Conservation (phyloP, 2,329 filamentous ascomycete genomes). For the Aspergillus sp. region DNA sequence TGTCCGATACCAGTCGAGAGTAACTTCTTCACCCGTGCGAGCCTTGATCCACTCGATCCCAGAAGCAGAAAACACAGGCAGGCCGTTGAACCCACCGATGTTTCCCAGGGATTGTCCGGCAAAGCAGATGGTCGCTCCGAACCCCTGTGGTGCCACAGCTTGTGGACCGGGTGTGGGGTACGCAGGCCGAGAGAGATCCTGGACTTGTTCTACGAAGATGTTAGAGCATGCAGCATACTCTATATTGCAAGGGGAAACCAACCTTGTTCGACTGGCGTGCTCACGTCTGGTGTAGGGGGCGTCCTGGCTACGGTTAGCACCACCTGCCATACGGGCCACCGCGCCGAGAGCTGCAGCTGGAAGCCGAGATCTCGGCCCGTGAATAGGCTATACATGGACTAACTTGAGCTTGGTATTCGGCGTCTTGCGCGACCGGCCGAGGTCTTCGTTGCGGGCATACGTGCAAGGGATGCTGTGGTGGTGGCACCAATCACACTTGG, state of each 20-base stretch:
- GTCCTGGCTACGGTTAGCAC: too few relatives aligned
- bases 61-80: conserved; percentile 10
- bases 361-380: neutral
- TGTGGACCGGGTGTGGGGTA: neutral
- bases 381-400: too few relatives aligned
- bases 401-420: too few relatives aligned
- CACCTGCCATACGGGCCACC: neutral
- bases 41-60: conserved; percentile 11
- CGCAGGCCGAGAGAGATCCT: too few relatives aligned
- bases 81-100: conserved; percentile 13
- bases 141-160: neutral
- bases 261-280: neutral
- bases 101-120: conserved; percentile 5
- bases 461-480: conserved; percentile 12
- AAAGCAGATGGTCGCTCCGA: neutral
- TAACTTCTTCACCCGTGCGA: conserved; percentile 4
- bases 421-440: too few relatives aligned
- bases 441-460: neutral
- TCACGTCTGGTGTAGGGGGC: too few relatives aligned
- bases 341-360: neutral
- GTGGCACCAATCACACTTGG: conserved; percentile 14
- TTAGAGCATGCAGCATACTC: too few relatives aligned
- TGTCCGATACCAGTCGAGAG: conserved; percentile 2
- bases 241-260: neutral
- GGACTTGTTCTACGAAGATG: too few relatives aligned